Conservation (phyloP, 169 alveolate species). For the Blepharisma undulans region DNA sequence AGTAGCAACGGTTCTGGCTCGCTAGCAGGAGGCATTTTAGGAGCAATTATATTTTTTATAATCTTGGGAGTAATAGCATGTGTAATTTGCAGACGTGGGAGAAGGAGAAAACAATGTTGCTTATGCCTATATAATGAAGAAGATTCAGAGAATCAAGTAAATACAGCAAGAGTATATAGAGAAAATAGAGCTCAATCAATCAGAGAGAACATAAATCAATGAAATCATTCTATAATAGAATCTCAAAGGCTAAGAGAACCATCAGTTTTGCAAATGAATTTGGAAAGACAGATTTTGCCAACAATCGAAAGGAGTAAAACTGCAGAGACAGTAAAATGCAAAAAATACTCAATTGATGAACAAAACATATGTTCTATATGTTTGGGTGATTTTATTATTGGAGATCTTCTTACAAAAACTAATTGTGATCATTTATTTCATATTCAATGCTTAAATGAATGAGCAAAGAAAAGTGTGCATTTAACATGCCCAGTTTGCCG, state of each 20-base stretch:
- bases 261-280: not conserved
- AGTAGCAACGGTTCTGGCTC: not conserved
- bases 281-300: not conserved
- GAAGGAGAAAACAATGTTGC: no score
- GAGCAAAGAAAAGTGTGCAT: not conserved
- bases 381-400: not conserved
- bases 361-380: not conserved
- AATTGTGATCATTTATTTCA: not conserved
- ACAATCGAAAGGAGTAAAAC: not conserved
- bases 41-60: not conserved
- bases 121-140: not conserved
- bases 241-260: not conserved
- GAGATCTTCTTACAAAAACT: not conserved
- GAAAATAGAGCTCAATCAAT: not conserved
- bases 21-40: not conserved
- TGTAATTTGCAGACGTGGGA: not conserved
- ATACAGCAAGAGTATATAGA: not conserved
- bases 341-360: no score
- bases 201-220: not conserved
- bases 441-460: not conserved
- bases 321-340: not conserved
- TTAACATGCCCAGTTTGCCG: not conserved
- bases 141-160: not conserved
- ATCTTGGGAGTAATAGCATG: not conserved
- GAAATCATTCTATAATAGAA: not conserved